Base-by-base conservation (phyloP, 179 eudicot genomes). In the Pouteria campechiana region DNA sequence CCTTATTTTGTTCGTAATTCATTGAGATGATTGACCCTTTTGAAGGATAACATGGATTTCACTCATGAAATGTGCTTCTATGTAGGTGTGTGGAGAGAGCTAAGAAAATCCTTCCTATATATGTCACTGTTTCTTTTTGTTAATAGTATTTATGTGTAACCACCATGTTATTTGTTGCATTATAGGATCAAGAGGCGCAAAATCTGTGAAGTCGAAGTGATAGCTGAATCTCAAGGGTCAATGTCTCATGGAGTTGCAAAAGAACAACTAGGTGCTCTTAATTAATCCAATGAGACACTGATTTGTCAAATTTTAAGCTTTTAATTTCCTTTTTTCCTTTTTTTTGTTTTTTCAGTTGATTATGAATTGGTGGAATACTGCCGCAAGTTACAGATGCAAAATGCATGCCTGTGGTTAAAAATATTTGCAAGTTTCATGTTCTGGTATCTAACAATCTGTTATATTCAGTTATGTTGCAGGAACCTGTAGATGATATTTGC, bases 101-200 rank as follows among this genome's bases (percentile, higher is more conserved):
- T n/a, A n/a, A n/a, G n/a, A n/a, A n/a, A n/a, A n/a, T n/a, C n/a
- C n/a, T n/a, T n/a, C n/a, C n/a, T n/a, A n/a, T n/a, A n/a, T n/a
- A n/a, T n/a, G n/a, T 22, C 15, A 40, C 24, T 11, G 17, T 11
- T 6, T 25, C 20, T 14, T 7, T 21, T 25, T 9, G n/a, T 46
- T 52, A 37, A 18, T 46, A 30, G 1, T 32, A 11, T 11, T 29
- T 5, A 14, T 62, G 6, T 33, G n/a, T 36, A 5, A 14, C 19
- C 20, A 43, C 11, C 12, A 7, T 19, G 11, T 5, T 53, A 37
- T 0, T 31, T 37, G 17, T 28, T 46, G 37, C 62, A n/a, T n/a
- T n/a, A n/a, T n/a, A 81, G 92, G 60, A 54, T 42, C 28, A 82
- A 79, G 60, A 79, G 76, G 57, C 86, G 59, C 37, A 86, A 76